Evolutionary conservation across 1,139 yeast genomes (phyloP).

Genomic region (Yamadazyma mexicana): DNA sequence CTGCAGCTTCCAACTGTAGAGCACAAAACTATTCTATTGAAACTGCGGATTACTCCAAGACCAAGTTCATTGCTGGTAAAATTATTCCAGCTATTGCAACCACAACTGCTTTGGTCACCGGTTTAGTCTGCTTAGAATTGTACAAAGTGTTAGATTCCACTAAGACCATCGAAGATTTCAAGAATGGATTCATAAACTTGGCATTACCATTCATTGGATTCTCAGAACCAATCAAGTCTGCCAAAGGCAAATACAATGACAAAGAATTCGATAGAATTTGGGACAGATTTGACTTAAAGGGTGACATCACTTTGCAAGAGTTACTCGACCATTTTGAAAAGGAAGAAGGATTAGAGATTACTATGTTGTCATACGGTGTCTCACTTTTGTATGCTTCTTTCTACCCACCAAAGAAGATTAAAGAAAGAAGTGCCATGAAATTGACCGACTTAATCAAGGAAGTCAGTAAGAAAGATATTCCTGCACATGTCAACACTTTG

Average conservation of each 20-base stretch:
- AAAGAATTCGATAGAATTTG: constrained; percentile 85
- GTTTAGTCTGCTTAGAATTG: constrained; percentile 87
- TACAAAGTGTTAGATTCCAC: constrained; percentile 82
- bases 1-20: constrained; percentile 96
- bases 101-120: constrained; percentile 95
- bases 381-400: constrained; percentile 89
- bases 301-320: constrained; percentile 75
- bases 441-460: constrained; percentile 75
- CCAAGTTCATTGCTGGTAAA: constrained; percentile 87
- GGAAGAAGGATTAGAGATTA: constrained; percentile 80
- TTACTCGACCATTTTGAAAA: constrained; percentile 74
- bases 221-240: constrained; percentile 90
- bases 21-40: constrained; percentile 90
- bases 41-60: constrained; percentile 70
- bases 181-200: constrained; percentile 90
- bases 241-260: constrained; percentile 78
- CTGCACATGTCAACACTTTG: constrained; percentile 71
- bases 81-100: constrained; percentile 99
- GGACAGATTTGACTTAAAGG: constrained; percentile 87
- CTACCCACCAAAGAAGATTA: constrained; percentile 86
- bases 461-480: constrained; percentile 82
- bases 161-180: constrained; percentile 80
- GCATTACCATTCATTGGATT: constrained; percentile 97
- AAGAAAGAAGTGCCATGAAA: constrained; percentile 69
- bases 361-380: constrained; percentile 92